These are phyloP conservation scores for Beauveria sp. DNA, from an alignment of 2,329 filamentous ascomycete genomes.

Conservation along the genomic window DNA sequence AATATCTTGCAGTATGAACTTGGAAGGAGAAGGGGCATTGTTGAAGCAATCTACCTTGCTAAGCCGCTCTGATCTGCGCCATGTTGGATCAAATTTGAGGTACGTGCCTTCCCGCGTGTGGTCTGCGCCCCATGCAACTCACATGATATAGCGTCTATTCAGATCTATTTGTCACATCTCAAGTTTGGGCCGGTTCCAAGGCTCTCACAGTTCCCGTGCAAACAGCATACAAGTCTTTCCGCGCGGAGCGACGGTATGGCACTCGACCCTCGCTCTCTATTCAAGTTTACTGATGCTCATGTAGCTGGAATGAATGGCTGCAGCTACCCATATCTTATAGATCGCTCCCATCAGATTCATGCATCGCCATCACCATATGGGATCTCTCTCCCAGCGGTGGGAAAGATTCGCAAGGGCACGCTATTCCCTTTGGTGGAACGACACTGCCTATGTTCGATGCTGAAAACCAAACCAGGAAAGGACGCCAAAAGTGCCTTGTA, in stretches of 20 bases:
- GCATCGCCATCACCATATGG: slow-evolving; percentile 90
- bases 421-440: slow-evolving; percentile 88
- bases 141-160: slow-evolving; percentile 56
- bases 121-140: slow-evolving; percentile 9
- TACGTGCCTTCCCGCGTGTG: slow-evolving; percentile 23
- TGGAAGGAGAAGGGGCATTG: slow-evolving; percentile 37
- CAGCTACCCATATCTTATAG: slow-evolving; percentile 78
- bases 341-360: slow-evolving; percentile 70
- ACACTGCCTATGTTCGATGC: slow-evolving; percentile 87
- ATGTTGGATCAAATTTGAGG: slow-evolving; percentile 81
- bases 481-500: slow-evolving; percentile 82
- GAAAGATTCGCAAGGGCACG: slow-evolving; percentile 61
- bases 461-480: slow-evolving; percentile 85
- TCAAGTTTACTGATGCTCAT: not conserved
- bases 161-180: slow-evolving; percentile 86
- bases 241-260: slow-evolving; percentile 54
- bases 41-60: slow-evolving; percentile 60
- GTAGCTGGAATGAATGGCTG: slow-evolving; percentile 93
- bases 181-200: slow-evolving; percentile 94
- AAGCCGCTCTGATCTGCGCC: slow-evolving; percentile 69
- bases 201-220: slow-evolving; percentile 86
- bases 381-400: slow-evolving; percentile 78
- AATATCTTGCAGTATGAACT: slow-evolving; percentile 32
- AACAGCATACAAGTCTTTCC: slow-evolving; percentile 88
- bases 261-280: not conserved